Percentiles rank a stretch among this genome's conserved stretches.
These are phyloP conservation scores for Chlamydomonas urium DNA, from an alignment of 139 green algal species.

Conservation along the genomic window DNA sequence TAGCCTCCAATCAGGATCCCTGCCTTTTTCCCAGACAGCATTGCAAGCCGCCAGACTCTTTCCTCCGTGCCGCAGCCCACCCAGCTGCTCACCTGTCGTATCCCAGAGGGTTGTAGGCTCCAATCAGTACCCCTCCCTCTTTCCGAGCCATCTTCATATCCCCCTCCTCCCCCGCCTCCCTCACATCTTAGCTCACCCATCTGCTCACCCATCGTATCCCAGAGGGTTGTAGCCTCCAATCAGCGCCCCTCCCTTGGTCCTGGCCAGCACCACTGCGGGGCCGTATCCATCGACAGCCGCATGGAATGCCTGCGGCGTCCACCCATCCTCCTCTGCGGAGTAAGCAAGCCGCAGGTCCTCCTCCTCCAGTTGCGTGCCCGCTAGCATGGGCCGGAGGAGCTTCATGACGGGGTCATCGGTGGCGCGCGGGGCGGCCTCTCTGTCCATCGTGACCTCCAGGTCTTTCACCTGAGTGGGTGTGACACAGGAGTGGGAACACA, in stretches of 20 bases:
- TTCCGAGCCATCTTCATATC: no score
- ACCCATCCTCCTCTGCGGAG: slow-evolving; percentile 32
- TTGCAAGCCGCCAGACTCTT: no score
- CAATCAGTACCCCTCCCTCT: slow-evolving; percentile 30
- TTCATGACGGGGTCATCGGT: slow-evolving; percentile 36
- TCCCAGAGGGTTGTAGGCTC: slow-evolving; percentile 38
- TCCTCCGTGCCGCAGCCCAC: neutral
- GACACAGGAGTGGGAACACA: no score
- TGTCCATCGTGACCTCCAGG: slow-evolving; percentile 27
- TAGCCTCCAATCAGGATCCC: slow-evolving; percentile 33
- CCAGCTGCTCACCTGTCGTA: slow-evolving; percentile 13
- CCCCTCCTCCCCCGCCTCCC: no score
- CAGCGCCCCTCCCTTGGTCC: slow-evolving; percentile 24
- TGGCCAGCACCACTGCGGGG: slow-evolving; percentile 15
- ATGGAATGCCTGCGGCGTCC: slow-evolving; percentile 23
- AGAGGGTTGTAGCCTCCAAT: slow-evolving; percentile 39
- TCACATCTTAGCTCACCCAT: neutral
- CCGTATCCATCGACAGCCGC: slow-evolving; percentile 28
- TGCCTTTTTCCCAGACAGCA: no score
- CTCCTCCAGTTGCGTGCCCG: slow-evolving; percentile 29
- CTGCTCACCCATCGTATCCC: slow-evolving; percentile 17
- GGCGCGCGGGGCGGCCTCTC: slow-evolving; percentile 20
- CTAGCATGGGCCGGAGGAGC: slow-evolving; percentile 3
- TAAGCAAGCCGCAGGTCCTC: slow-evolving; percentile 29
- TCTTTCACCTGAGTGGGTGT: slow-evolving; percentile 30